Evolutionary conservation across 495 filamentous ascomycete genomes (phyloP).

Genomic region (Xylaria acuta): DNA sequence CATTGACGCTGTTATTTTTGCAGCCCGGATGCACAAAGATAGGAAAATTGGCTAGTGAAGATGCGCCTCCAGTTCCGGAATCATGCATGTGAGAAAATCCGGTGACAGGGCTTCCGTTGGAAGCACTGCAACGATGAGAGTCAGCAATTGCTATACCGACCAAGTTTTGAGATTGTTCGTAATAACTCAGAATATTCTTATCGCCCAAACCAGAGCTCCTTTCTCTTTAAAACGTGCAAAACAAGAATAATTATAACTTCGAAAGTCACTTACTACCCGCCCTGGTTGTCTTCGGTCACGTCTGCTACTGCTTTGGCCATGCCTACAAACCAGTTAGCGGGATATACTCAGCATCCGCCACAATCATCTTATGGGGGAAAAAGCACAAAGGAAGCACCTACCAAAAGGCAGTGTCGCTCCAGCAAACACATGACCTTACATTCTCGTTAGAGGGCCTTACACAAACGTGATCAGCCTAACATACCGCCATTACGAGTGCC

Average conservation of each 20-base stretch:
- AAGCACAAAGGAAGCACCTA: slow-evolving; percentile 26
- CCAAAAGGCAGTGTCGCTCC: slow-evolving; percentile 72
- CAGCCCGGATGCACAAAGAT: slow-evolving; percentile 68
- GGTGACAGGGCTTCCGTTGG: slow-evolving; percentile 61
- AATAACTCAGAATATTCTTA: background rate
- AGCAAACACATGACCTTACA: slow-evolving; percentile 57
- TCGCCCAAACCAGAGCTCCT: background rate
- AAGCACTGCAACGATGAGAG: slow-evolving; percentile 47
- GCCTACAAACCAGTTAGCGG: slow-evolving; percentile 39
- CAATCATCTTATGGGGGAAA: background rate
- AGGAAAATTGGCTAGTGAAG: slow-evolving; percentile 72
- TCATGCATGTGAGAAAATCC: slow-evolving; percentile 71
- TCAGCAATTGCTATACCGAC: slow-evolving; percentile 52
- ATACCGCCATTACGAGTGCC: slow-evolving; percentile 66
- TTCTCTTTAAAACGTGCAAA: background rate
- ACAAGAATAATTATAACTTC: background rate
- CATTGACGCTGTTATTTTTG: slow-evolving; percentile 61
- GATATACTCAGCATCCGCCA: background rate
- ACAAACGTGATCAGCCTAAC: slow-evolving; percentile 38
- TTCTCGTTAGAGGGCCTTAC: slow-evolving; percentile 33
- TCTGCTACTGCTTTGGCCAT: slow-evolving; percentile 78
- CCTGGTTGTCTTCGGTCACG: slow-evolving; percentile 66
- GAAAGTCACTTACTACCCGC: slow-evolving; percentile 55
- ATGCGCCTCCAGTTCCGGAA: slow-evolving; percentile 67
- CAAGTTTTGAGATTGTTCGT: slow-evolving; percentile 49